phyloP scores from a whole-genome alignment of 352 stramenopile species.

The Globisporangium ultimum region DNA sequence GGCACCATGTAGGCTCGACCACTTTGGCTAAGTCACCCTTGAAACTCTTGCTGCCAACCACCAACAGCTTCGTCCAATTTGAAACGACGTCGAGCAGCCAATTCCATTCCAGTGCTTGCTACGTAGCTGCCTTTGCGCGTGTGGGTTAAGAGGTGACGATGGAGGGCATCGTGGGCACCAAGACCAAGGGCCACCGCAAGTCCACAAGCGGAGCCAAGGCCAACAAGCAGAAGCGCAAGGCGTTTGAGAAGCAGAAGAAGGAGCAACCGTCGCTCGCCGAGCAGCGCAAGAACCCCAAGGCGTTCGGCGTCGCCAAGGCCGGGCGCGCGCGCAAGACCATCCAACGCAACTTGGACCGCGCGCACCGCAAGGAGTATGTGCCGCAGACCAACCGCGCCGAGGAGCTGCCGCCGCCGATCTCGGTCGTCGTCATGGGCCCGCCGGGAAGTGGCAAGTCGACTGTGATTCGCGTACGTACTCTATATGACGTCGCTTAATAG shows the following conservation, averaged over 20 bases:
- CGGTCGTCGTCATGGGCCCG: conserved; percentile 98
- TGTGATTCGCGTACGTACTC: conserved; percentile 86
- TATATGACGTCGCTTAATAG: neutral
- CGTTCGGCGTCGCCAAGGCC: conserved; percentile 97
- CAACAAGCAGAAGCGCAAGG: conserved; percentile 94
- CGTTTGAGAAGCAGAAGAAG: conserved; percentile 82
- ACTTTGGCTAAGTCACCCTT: neutral
- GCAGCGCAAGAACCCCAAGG: conserved; percentile 95
- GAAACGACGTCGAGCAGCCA: conserved; percentile 10
- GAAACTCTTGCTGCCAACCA: conserved; percentile 4
- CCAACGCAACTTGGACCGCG: conserved; percentile 97
- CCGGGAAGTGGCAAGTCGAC: conserved; percentile 97
- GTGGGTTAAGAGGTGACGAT: conserved; percentile 5
- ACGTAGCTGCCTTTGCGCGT: neutral
- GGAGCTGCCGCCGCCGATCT: conserved; percentile 90
- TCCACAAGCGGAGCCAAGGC: conserved; percentile 88
- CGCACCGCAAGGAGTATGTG: conserved; percentile 98
- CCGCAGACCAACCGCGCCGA: conserved; percentile 78
- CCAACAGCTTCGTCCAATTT: conserved; percentile 2
- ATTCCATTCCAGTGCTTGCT: neutral
- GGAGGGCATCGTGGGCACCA: conserved; percentile 27
- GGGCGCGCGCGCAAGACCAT: conserved; percentile 93
- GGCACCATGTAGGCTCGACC: neutral
- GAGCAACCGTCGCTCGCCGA: conserved; percentile 81
- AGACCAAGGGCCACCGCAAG: conserved; percentile 78